phyloP scores from a whole-genome alignment of 352 stramenopile species.

The Globisporangium orthogonon region DNA sequence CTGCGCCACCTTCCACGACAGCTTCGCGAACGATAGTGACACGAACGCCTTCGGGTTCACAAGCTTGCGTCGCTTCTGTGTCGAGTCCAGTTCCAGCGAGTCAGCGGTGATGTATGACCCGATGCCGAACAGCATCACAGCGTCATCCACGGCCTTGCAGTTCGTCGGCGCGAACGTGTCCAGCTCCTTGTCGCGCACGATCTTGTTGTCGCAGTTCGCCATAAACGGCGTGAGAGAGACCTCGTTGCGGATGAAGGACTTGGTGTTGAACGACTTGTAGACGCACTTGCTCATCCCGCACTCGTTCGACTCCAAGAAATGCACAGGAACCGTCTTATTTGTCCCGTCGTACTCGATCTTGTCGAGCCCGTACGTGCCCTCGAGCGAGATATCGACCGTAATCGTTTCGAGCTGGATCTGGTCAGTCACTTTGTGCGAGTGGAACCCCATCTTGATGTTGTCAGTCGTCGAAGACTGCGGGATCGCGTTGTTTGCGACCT shows the following conservation, averaged over 20 bases:
- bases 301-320: conserved; percentile 7
- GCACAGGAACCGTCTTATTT: conserved; percentile 2
- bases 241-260: conserved; percentile 11
- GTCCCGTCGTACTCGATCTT: conserved; percentile 4
- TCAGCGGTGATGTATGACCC: conserved; percentile 14
- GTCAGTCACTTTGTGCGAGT: conserved; percentile 8
- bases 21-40: conserved; percentile 34
- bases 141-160: conserved; percentile 1
- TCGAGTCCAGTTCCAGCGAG: conserved; percentile 9
- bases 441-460: conserved; percentile 10
- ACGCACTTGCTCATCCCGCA: conserved; percentile 11
- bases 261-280: conserved; percentile 9
- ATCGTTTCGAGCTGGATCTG: conserved; percentile 14
- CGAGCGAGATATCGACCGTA: conserved; percentile 13
- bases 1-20: conserved; percentile 25
- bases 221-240: conserved; percentile 11
- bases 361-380: conserved; percentile 8
- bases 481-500: conserved; percentile 3
- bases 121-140: conserved; percentile 13
- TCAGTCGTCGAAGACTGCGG: neutral
- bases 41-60: conserved; percentile 15
- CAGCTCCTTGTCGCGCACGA: conserved; percentile 2
- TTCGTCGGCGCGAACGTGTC: conserved; percentile 2
- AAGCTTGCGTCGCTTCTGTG: conserved; percentile 9
- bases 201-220: neutral